Evolutionary conservation across 495 filamentous ascomycete species (phyloP).

Genomic region (Opeltia flavorubescens): DNA sequence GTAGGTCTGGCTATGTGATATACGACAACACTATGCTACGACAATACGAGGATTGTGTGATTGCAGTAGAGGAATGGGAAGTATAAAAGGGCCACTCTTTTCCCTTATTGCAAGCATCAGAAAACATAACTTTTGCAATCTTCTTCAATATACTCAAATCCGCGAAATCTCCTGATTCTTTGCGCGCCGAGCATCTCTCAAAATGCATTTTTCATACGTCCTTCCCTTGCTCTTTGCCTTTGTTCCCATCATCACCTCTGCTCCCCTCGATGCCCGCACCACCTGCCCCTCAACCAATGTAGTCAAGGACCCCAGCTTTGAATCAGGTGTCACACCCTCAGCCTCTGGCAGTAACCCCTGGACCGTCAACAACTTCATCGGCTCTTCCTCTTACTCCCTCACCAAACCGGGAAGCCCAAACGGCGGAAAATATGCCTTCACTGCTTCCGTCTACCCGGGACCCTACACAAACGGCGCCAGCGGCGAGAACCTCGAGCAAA

Average conservation of each 20-base stretch:
- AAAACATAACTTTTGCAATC: too few relatives aligned
- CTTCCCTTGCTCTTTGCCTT: not conserved
- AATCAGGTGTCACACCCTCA: not conserved
- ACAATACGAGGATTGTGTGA: too few relatives aligned
- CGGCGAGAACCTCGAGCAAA: not conserved
- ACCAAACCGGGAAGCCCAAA: not conserved
- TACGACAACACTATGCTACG: too few relatives aligned
- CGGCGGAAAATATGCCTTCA: slow-evolving; percentile 2
- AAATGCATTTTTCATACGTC: too few relatives aligned
- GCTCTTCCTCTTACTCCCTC: not conserved
- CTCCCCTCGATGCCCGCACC: not conserved
- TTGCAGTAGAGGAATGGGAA: too few relatives aligned
- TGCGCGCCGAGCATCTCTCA: too few relatives aligned
- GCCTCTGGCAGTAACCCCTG: not conserved
- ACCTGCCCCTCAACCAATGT: slow-evolving; percentile 1
- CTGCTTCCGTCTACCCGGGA: not conserved
- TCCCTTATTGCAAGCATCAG: too few relatives aligned
- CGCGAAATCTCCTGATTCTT: too few relatives aligned
- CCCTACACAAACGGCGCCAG: not conserved
- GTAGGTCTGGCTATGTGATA: too few relatives aligned
- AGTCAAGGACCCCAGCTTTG: not conserved
- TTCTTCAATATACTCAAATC: too few relatives aligned
- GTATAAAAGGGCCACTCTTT: too few relatives aligned
- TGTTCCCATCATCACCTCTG: not conserved
- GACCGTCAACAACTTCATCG: not conserved